A percentile compares a stretch with the other conserved stretches of the same genome.
phyloP scores from a whole-genome alignment of 352 stramenopile genomes.

The Halophytophthora batemanensis region DNA sequence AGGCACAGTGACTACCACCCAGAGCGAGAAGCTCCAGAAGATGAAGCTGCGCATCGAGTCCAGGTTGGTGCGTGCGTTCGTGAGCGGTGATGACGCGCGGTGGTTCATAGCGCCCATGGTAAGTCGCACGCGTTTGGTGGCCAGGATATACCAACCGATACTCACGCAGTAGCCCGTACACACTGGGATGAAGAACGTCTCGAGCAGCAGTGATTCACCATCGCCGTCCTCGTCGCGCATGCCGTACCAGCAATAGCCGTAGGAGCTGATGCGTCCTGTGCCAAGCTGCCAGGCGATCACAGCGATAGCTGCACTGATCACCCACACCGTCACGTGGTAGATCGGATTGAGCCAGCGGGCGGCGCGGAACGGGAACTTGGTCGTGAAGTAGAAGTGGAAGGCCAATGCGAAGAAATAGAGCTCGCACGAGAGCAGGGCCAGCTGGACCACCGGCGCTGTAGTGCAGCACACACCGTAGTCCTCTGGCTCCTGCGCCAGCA shows the following conservation, averaged over 20 bases:
- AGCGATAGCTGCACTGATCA: slow-evolving; percentile 40
- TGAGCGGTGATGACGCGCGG: slow-evolving; percentile 9
- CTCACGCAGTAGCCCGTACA: slow-evolving; percentile 64
- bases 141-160: slow-evolving; percentile 68
- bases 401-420: slow-evolving; percentile 85
- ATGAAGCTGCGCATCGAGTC: slow-evolving; percentile 79
- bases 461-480: slow-evolving; percentile 60
- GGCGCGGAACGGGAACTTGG: slow-evolving; percentile 83
- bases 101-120: slow-evolving; percentile 29
- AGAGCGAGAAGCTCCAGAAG: slow-evolving; percentile 69
- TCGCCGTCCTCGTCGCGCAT: slow-evolving; percentile 27
- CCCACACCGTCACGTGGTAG: slow-evolving; percentile 74
- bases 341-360: slow-evolving; percentile 62
- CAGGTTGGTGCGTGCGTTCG: slow-evolving; percentile 63
- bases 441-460: slow-evolving; percentile 58
- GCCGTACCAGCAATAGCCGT: slow-evolving; percentile 84
- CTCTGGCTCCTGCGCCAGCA: slow-evolving; percentile 45
- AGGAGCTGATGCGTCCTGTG: slow-evolving; percentile 55
- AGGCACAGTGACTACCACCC: slow-evolving; percentile 61
- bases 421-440: slow-evolving; percentile 73
- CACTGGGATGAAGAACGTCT: slow-evolving; percentile 60
- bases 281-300: slow-evolving; percentile 50
- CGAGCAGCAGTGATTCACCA: slow-evolving; percentile 54
- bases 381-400: slow-evolving; percentile 87
- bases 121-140: slow-evolving; percentile 67